Base-by-base conservation (phyloP, 192 early-diverging fungal genomes). In the Coemansia sp. region DNA sequence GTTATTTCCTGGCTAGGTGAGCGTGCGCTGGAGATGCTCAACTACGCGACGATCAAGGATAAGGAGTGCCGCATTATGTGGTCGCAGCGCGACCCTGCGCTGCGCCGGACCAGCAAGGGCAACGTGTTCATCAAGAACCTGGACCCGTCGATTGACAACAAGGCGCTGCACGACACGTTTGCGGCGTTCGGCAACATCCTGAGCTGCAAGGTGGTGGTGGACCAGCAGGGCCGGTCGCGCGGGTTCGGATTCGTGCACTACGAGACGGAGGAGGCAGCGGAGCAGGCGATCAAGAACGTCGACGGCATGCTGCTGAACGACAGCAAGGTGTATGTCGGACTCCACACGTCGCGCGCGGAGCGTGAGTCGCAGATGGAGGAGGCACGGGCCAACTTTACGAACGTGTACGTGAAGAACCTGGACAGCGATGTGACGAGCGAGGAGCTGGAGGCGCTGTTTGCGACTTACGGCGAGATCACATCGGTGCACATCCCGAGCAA, bases 111-210 rank as follows among this genome's bases (percentile, higher is more conserved):
- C 58, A 94, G 95, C 42, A 82, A 84, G 47, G 95, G 95, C 61
- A 99, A 99, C 84, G 93, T 99, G 78, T 99, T 99, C 81, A 99
- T 99, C 86, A 99, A 99, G 86, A 99, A 99, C 88, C 82, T 99
- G 51, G 95, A 97, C 82, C 80, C 86, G 46, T 82, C 92, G 54
- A 99, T 99, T 68, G 97, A 99, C 84, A 94, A 96, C 87, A 96
- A 97, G 88, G 94, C 97, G 47, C 89, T 99, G 40, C 95, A 98
- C 80, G 97, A 99, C 71, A 98, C 95, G 60, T 99, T 99, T 81
- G 85, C 91, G 38, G 93, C 95, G 50, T 99, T 99, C 60, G 97
- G 97, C 55, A 88, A 87, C 80, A 98, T 99, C 61, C 83, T 98
- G 44, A 92, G 89, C 67, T 98, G 95, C 90, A 99, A 99, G 84